Evolutionary conservation across 1,139 yeast genomes (phyloP).

Genomic region (Suhomyces bribrorum): DNA sequence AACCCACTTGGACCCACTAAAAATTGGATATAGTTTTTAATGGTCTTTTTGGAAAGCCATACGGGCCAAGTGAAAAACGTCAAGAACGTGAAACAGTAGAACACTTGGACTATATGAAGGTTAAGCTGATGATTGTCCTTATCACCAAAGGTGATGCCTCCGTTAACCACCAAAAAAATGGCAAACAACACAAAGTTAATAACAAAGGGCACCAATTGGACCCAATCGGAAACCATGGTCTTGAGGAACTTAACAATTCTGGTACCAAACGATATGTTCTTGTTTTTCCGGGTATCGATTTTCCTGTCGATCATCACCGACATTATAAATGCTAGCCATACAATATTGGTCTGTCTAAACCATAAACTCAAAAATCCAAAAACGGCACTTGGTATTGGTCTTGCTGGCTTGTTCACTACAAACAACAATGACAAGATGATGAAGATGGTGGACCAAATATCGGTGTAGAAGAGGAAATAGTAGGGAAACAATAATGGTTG

Average conservation of each 20-base stretch:
- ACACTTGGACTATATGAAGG: slow-evolving; percentile 75
- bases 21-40: slow-evolving; percentile 38
- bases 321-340: slow-evolving; percentile 76
- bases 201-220: slow-evolving; percentile 49
- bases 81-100: slow-evolving; percentile 71
- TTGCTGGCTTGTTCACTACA: slow-evolving; percentile 28
- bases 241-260: slow-evolving; percentile 21
- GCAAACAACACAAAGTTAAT: slow-evolving; percentile 55
- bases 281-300: slow-evolving; percentile 15
- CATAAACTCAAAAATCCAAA: slow-evolving; percentile 60
- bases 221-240: slow-evolving; percentile 27
- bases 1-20: slow-evolving; percentile 23
- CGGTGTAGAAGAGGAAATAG: slow-evolving; percentile 83
- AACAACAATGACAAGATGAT: slow-evolving; percentile 45
- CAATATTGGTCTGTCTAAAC: slow-evolving; percentile 87
- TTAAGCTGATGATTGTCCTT: slow-evolving; percentile 77
- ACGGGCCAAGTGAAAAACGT: slow-evolving; percentile 67
- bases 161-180: slow-evolving; percentile 60
- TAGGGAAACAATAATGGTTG: slow-evolving; percentile 76
- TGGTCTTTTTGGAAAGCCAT: slow-evolving; percentile 51
- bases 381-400: slow-evolving; percentile 36
- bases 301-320: slow-evolving; percentile 56
- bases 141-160: slow-evolving; percentile 86
- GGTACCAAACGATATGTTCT: slow-evolving; percentile 8
- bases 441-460: slow-evolving; percentile 83